Evolutionary conservation across 805 yeast species (phyloP), one percentile per base, ranked within the genome.

Genomic region (Kazachstania taianensis): DNA sequence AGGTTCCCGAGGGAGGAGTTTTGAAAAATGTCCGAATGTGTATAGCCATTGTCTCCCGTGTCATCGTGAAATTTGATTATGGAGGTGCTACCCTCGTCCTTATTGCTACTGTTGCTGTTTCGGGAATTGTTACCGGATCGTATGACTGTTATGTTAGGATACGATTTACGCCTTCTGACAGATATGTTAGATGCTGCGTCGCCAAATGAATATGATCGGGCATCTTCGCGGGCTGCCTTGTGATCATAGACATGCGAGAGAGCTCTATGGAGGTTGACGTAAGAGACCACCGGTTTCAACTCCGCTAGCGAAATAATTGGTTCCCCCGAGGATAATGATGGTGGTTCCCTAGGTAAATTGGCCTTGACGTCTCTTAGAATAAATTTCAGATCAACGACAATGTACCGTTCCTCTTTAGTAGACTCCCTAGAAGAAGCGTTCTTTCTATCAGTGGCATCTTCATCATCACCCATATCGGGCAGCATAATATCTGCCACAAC

Each of bases 401-500:
- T 73, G 50, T 82, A 82, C 47, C 69, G 69, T n/a, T 39, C 35
- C 20, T 28, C 38, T 7, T 27, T 28, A 17, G 28, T 67, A 12
- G 31, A 9, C 14, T 28, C 31, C 13, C 10, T 17, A n/a, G n/a
- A n/a, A n/a, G n/a, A n/a, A 14, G 30, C 10, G 33, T 33, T 28
- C 36, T 45, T 12, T n/a, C 29, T 17, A 16, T 35, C 26, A 13
- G 27, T 32, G 5, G 38, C 18, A 12, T 40, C 30, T 20, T 42
- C 39, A 15, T 44, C 41, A 8, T 42, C 42, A 18, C 32, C 39
- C 14, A 38, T 33, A 25, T 32, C 30, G 1, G 94, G 92, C 20
- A 81, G 63, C 70, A 78, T 75, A 15, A 82, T 72, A 57, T 82
- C 92, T 3, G 84, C 81, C 13, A 70, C 62, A 4, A 82, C 59